Conservation (phyloP, 176 grass and related monocot species). For the Musa itinerans region DNA sequence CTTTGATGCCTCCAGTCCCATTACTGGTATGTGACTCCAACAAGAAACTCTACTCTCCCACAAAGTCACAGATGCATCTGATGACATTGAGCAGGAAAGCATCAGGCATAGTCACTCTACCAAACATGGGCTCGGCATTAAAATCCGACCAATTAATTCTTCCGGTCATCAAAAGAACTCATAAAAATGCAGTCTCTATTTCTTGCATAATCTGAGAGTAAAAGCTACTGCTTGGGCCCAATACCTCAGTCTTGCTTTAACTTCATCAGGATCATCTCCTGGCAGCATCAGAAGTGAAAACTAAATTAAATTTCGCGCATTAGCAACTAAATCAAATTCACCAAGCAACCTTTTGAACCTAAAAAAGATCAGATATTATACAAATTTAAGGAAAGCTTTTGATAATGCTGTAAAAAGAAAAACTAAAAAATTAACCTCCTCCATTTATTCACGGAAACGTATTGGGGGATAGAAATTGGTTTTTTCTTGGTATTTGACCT, state of each 20-base stretch:
- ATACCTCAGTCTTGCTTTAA: slow-evolving; percentile 6
- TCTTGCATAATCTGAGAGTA: slow-evolving; percentile 4
- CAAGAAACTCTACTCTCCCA: neutral
- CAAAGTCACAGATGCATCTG: neutral
- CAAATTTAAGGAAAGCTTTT: neutral
- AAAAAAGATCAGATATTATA: neutral
- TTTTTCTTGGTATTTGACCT: neutral
- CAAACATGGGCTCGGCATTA: neutral
- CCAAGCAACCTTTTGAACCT: neutral
- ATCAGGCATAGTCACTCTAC: neutral
- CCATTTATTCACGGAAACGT: neutral
- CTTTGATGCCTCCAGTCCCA: neutral
- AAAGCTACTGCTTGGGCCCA: slow-evolving; percentile 4
- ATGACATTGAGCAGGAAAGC: neutral
- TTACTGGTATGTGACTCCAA: neutral
- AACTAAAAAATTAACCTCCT: neutral
- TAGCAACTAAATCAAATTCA: neutral
- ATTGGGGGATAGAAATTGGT: neutral
- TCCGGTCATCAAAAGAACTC: neutral
- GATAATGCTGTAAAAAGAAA: no score
- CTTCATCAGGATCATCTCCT: slow-evolving; percentile 8
- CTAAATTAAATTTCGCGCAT: neutral
- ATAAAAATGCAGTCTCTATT: neutral
- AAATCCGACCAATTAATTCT: neutral
- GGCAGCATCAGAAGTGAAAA: neutral